Evolutionary conservation across 345 rosid genomes (phyloP).

Genomic region (Noccaea caerulescens): DNA sequence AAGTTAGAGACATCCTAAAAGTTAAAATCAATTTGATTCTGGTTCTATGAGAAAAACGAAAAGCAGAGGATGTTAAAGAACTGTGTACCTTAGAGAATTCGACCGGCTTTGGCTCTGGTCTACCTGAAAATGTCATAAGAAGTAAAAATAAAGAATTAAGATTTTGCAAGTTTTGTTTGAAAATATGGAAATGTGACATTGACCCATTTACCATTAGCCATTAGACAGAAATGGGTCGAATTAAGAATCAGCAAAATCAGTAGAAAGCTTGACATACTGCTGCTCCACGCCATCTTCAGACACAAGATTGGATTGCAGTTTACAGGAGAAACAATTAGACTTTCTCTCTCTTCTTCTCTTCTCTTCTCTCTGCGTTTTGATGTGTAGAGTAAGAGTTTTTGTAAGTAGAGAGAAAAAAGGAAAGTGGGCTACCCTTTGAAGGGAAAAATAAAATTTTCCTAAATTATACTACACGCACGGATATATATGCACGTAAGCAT

Average conservation of each 20-base stretch:
- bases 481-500: conserved; percentile 37
- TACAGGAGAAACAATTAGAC: conserved; percentile 28
- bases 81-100: conserved; percentile 51
- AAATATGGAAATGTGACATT: conserved; percentile 33
- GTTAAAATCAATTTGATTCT: not conserved
- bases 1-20: not conserved
- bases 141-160: conserved; percentile 7
- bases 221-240: conserved; percentile 56
- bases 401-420: conserved; percentile 31
- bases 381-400: conserved; percentile 31
- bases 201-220: conserved; percentile 61
- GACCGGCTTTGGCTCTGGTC: conserved; percentile 52
- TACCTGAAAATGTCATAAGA: conserved; percentile 52
- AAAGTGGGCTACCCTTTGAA: conserved; percentile 24
- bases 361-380: conserved; percentile 15
- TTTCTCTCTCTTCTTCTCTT: conserved; percentile 19
- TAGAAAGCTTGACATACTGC: conserved; percentile 46
- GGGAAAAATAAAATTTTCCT: conserved; percentile 24
- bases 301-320: conserved; percentile 28
- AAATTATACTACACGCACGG: conserved; percentile 28
- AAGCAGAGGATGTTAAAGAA: conserved; percentile 10
- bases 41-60: not conserved
- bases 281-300: conserved; percentile 43
- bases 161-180: not conserved
- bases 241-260: conserved; percentile 54